phyloP scores from a whole-genome alignment of 1,139 yeast genomes.

The Debaryomyces udenii region DNA sequence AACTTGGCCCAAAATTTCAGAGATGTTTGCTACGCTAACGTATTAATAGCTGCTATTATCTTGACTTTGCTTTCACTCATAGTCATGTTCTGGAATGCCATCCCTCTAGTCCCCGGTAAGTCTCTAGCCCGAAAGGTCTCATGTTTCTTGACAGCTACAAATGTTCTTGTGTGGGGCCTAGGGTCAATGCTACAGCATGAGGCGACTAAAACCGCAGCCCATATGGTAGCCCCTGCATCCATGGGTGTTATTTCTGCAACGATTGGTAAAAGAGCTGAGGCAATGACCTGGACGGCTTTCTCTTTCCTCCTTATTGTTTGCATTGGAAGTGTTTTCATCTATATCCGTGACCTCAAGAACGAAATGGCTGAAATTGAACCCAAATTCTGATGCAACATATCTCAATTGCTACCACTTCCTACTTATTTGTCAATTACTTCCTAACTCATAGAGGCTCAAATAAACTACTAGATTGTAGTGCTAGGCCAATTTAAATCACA shows the following conservation, averaged over 20 bases:
- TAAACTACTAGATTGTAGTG: too few relatives aligned
- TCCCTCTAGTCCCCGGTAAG: conserved; percentile 56
- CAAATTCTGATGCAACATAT: conserved; percentile 6
- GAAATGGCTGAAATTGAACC: conserved; percentile 11
- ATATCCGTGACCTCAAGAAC: conserved; percentile 10
- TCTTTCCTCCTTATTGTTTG: conserved; percentile 39
- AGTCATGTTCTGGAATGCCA: conserved; percentile 41
- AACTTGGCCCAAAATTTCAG: conserved; percentile 45
- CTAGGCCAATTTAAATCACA: too few relatives aligned
- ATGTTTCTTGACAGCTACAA: conserved; percentile 37
- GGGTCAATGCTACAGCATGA: conserved; percentile 73
- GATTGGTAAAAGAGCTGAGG: conserved; percentile 57
- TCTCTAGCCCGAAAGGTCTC: conserved; percentile 31
- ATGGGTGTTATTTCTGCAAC: conserved; percentile 49
- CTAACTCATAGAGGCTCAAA: too few relatives aligned
- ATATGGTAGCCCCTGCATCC: conserved; percentile 53
- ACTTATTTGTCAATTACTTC: not conserved
- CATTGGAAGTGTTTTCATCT: conserved; percentile 21
- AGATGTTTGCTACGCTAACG: conserved; percentile 54
- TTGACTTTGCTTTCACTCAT: conserved; percentile 46
- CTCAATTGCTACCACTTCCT: not conserved
- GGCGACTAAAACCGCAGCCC: conserved; percentile 51
- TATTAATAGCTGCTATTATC: conserved; percentile 53
- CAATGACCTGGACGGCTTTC: conserved; percentile 66
- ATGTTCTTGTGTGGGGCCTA: conserved; percentile 62